A percentile compares a stretch with the other conserved stretches of the same genome.
These are phyloP conservation scores for Aspergillus tanneri DNA, from an alignment of 2,329 filamentous ascomycete genomes.

Conservation along the genomic window DNA sequence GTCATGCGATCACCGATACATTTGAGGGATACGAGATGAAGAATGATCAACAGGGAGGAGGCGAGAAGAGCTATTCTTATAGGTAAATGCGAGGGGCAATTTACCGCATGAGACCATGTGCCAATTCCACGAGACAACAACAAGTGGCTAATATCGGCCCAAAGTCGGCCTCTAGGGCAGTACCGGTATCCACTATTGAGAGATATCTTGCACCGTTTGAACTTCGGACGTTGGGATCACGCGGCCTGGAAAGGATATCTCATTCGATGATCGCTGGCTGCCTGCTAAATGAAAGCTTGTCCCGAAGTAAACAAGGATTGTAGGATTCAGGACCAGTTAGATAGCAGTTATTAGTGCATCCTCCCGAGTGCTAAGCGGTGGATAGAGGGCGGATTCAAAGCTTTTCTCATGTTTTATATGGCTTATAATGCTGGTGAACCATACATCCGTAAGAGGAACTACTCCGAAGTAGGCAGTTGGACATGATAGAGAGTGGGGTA, in stretches of 20 bases:
- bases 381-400: no score
- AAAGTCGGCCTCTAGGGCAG: background rate
- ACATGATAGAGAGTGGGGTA: no score
- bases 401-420: no score
- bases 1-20: background rate
- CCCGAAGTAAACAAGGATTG: background rate
- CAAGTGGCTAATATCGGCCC: background rate
- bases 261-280: conserved; percentile 11
- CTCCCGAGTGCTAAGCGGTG: no score
- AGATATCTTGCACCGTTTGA: background rate
- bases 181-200: conserved; percentile 5
- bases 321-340: no score
- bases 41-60: background rate
- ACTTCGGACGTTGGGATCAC: conserved; percentile 7
- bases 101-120: conserved; percentile 6
- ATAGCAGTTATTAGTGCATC: no score
- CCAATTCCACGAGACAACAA: background rate
- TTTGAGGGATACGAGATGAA: background rate
- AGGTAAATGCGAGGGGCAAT: background rate
- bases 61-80: conserved; percentile 7
- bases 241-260: conserved; percentile 8
- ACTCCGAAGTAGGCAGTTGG: no score
- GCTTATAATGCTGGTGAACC: no score
- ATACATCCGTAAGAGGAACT: no score
- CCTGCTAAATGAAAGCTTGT: background rate